A percentile compares a stretch with the other conserved stretches of the same genome.
These are phyloP conservation scores for Pleurotus djamor DNA, from an alignment of 768 basidiomycete species.

Conservation along the genomic window DNA sequence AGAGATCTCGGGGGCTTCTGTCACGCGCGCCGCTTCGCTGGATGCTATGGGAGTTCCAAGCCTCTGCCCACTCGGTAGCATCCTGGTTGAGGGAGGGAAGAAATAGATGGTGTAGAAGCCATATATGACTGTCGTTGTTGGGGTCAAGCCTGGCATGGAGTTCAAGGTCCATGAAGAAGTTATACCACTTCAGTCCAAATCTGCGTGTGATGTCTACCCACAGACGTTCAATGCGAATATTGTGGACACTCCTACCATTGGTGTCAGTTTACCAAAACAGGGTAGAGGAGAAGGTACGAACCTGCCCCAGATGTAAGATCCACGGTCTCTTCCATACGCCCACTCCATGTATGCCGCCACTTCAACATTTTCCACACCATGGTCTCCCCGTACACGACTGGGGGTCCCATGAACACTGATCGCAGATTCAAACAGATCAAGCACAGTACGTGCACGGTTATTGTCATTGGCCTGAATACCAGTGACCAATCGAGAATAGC, in stretches of 20 bases:
- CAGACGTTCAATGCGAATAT: conserved; percentile 22
- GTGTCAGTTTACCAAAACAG: no score
- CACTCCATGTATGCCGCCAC: conserved; percentile 29
- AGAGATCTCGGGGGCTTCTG: conserved; percentile 26
- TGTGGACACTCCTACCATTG: conserved; percentile 24
- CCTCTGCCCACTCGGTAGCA: conserved; percentile 15
- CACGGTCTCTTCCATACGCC: conserved; percentile 11
- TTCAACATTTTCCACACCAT: conserved; percentile 33
- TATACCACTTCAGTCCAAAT: conserved; percentile 24
- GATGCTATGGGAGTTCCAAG: conserved; percentile 22
- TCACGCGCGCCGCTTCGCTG: conserved; percentile 18
- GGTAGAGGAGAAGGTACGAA: no score
- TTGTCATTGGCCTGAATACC: conserved; percentile 32
- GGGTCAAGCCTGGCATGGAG: conserved; percentile 14
- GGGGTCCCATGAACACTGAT: conserved; percentile 33
- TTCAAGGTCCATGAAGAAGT: conserved; percentile 22
- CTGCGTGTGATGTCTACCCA: conserved; percentile 20
- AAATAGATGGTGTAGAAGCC: conserved; percentile 23
- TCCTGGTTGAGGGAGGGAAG: conserved; percentile 16
- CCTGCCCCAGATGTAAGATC: conserved; percentile 35
- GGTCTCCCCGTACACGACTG: conserved; percentile 28
- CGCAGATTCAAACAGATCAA: conserved; percentile 29
- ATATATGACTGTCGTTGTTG: conserved; percentile 16
- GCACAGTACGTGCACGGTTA: conserved; percentile 34
- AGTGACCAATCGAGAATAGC: conserved; percentile 23